A percentile compares a stretch with the other conserved stretches of the same genome.
These are phyloP conservation scores for Dothideomycetes sp. DNA, from an alignment of 2,329 filamentous ascomycete genomes.

Conservation along the genomic window DNA sequence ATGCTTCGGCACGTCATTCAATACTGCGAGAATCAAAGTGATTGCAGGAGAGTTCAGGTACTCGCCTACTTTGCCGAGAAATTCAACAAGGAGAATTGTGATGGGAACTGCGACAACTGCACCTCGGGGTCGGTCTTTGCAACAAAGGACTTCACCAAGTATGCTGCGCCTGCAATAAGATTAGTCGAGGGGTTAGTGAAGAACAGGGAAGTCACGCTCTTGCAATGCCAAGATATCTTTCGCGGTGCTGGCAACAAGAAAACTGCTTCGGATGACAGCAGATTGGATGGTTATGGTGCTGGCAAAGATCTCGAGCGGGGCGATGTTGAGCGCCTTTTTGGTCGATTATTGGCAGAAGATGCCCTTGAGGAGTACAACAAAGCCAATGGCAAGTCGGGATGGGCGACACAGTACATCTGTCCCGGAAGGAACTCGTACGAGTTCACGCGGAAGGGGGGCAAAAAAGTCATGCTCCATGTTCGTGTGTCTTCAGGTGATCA, in stretches of 20 bases:
- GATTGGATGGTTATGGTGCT: slow-evolving; percentile 50
- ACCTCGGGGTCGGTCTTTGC: slow-evolving; percentile 60
- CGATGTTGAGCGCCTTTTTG: slow-evolving; percentile 76
- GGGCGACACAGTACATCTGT: slow-evolving; percentile 62
- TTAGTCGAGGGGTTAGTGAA: slow-evolving; percentile 49
- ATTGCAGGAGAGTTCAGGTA: slow-evolving; percentile 80
- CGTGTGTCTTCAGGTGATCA: slow-evolving; percentile 35
- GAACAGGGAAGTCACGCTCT: slow-evolving; percentile 51
- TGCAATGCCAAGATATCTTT: slow-evolving; percentile 76
- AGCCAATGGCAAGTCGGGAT: slow-evolving; percentile 40
- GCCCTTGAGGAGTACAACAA: slow-evolving; percentile 59
- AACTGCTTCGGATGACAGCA: slow-evolving; percentile 37
- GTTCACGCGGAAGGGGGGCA: slow-evolving; percentile 29
- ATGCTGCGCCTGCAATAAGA: slow-evolving; percentile 59
- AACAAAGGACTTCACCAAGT: slow-evolving; percentile 62
- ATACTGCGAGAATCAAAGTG: slow-evolving; percentile 79
- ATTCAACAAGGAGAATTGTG: slow-evolving; percentile 63
- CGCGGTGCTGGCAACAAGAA: slow-evolving; percentile 55
- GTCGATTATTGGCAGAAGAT: slow-evolving; percentile 61
- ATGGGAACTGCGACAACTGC: slow-evolving; percentile 80
- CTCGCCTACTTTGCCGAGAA: slow-evolving; percentile 88
- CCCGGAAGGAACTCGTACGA: slow-evolving; percentile 34
- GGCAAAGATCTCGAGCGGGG: slow-evolving; percentile 60
- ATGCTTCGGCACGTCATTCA: slow-evolving; percentile 80
- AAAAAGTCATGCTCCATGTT: slow-evolving; percentile 42